Evolutionary conservation across 257 asterid species (phyloP).

Genomic region (Ehretia macrophylla): DNA sequence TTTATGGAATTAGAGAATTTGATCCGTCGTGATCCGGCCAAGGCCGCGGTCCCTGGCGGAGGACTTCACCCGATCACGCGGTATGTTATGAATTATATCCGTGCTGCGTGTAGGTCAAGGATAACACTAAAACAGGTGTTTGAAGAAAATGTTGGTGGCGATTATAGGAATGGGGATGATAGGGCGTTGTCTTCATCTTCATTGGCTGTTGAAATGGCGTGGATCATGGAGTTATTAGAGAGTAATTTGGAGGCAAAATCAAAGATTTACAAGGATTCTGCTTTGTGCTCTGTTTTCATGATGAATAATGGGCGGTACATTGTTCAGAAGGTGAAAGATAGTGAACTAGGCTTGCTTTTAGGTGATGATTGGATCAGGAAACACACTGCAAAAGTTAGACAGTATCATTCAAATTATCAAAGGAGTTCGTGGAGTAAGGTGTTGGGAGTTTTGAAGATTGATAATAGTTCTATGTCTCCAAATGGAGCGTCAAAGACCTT

Average conservation of each 20-base stretch:
- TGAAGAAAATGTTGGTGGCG: constrained; percentile 51
- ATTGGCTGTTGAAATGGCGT: constrained; percentile 63
- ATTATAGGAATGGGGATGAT: constrained; percentile 59
- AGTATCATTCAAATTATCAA: constrained; percentile 76
- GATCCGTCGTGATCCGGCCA: constrained; percentile 87
- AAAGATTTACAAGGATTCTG: constrained; percentile 68
- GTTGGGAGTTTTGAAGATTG: constrained; percentile 64
- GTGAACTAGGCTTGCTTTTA: constrained; percentile 67
- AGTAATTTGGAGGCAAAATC: constrained; percentile 90
- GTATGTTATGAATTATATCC: constrained; percentile 91
- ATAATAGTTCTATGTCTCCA: constrained; percentile 50
- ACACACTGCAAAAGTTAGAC: constrained; percentile 71
- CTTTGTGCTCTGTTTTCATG: constrained; percentile 73
- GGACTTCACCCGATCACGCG: constrained; percentile 93
- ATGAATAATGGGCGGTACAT: constrained; percentile 91
- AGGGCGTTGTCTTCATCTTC: constrained; percentile 53
- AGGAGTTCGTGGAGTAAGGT: constrained; percentile 92
- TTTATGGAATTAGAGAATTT: constrained; percentile 94
- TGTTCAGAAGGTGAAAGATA: constrained; percentile 76
- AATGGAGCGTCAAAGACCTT: constrained; percentile 47
- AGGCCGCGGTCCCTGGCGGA: constrained; percentile 81
- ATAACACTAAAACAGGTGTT: constrained; percentile 78
- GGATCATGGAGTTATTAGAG: constrained; percentile 94
- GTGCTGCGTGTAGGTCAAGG: constrained; percentile 89
- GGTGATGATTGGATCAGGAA: constrained; percentile 92